Conservation (phyloP, 352 stramenopile genomes). For the Phytophthora boehmeriae region DNA sequence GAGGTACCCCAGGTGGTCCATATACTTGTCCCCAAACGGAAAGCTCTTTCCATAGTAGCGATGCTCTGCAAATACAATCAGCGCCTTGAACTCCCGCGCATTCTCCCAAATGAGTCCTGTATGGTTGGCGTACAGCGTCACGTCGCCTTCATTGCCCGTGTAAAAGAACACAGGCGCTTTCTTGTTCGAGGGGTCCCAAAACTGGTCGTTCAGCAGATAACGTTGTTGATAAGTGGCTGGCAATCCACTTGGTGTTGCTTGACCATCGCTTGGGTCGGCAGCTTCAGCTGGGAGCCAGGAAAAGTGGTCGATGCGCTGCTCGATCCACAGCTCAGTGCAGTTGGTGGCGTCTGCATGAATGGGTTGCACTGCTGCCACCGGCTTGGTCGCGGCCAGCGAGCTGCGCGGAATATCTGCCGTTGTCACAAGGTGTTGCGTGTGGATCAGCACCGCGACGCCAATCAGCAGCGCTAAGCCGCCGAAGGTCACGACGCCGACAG, state of each 20-base stretch:
- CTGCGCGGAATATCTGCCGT: constrained; percentile 48
- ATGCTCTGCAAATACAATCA: constrained; percentile 96
- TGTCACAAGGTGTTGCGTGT: constrained; percentile 65
- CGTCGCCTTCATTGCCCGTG: constrained; percentile 94
- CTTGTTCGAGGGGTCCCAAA: constrained; percentile 68
- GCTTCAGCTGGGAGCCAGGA: constrained; percentile 51
- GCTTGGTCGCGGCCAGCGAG: constrained; percentile 29
- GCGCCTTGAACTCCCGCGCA: constrained; percentile 84
- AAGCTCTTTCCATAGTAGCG: constrained; percentile 94
- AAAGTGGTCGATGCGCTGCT: constrained; percentile 92
- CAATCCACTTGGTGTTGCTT: constrained; percentile 19
- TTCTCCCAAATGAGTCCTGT: constrained; percentile 96
- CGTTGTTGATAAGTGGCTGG: constrained; percentile 84
- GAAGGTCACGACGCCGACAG: constrained; percentile 55
- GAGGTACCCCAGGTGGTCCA: constrained; percentile 82
- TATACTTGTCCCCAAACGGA: constrained; percentile 74
- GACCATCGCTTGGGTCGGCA: constrained; percentile 11
- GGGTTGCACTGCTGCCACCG: constrained; percentile 8
- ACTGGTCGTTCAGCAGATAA: constrained; percentile 90
- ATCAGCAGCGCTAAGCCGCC: constrained; percentile 52
- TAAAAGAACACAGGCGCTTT: constrained; percentile 93
- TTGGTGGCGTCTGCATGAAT: constrained; percentile 62
- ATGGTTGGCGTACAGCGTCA: constrained; percentile 94
- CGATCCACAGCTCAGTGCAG: constrained; percentile 87
- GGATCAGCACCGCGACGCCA: constrained; percentile 70